These are phyloP conservation scores for Ceratobasidium sp. DNA, from an alignment of 1,284 basidiomycete species.

Conservation along the genomic window DNA sequence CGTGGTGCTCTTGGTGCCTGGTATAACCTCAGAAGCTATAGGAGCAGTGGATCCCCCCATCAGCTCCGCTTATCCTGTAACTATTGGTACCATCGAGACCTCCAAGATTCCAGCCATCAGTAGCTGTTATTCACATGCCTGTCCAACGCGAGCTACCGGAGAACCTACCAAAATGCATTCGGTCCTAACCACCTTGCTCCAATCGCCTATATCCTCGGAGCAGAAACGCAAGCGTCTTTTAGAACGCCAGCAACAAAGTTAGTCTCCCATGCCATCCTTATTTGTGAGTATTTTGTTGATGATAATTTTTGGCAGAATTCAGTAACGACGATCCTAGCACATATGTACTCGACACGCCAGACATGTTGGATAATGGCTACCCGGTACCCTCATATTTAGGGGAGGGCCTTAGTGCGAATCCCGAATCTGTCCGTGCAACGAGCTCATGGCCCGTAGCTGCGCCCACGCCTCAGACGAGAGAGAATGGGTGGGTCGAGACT, in stretches of 20 bases:
- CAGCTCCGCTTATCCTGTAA: conserved; percentile 33
- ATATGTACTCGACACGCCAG: conserved; percentile 69
- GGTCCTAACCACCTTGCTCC: conserved; percentile 80
- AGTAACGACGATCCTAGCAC: conserved; percentile 55
- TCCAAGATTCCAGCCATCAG: conserved; percentile 72
- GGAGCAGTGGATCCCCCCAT: conserved; percentile 66
- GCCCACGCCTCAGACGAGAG: conserved; percentile 52
- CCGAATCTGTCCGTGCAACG: conserved; percentile 19
- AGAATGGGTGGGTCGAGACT: conserved; percentile 67
- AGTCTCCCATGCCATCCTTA: background rate
- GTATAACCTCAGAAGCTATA: conserved; percentile 72
- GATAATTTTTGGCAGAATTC: conserved; percentile 16
- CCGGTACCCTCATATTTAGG: conserved; percentile 79
- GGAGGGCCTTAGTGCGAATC: conserved; percentile 51
- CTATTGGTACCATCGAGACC: conserved; percentile 33
- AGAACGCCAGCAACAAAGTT: conserved; percentile 63
- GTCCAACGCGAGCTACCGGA: conserved; percentile 87
- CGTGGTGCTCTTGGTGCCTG: conserved; percentile 78
- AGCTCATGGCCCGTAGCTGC: conserved; percentile 24
- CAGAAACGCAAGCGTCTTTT: conserved; percentile 72
- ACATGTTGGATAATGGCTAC: conserved; percentile 90
- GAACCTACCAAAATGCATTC: conserved; percentile 82
- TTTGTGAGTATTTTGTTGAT: conserved; percentile 27
- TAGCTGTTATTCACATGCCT: conserved; percentile 85
- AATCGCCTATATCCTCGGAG: conserved; percentile 73